phyloP scores from a whole-genome alignment of 1,284 basidiomycete genomes.

The Ustilago sp. region DNA sequence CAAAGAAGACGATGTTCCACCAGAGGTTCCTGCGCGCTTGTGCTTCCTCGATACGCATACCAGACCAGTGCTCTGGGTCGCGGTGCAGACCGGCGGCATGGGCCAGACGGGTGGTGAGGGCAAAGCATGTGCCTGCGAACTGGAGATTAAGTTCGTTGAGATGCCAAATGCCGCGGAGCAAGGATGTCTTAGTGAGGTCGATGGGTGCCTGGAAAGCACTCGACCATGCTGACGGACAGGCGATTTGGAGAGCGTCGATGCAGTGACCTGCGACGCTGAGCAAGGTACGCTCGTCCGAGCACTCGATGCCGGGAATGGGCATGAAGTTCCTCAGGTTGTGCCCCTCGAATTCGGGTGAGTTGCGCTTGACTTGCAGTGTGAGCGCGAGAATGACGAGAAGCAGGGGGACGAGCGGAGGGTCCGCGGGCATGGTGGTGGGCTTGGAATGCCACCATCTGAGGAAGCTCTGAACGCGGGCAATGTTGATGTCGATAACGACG shows the following conservation, averaged over 20 bases:
- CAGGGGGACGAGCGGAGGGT: constrained; percentile 59
- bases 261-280: constrained; percentile 59
- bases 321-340: constrained; percentile 36
- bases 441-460: constrained; percentile 62
- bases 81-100: constrained; percentile 61
- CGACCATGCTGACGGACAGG: constrained; percentile 59
- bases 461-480: constrained; percentile 57
- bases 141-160: constrained; percentile 60
- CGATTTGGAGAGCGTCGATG: constrained; percentile 59
- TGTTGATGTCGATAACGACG: constrained; percentile 58
- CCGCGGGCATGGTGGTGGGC: constrained; percentile 60
- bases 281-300: constrained; percentile 54
- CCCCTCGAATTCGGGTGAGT: constrained; percentile 38
- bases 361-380: constrained; percentile 56
- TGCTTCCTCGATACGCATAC: constrained; percentile 59
- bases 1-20: constrained; percentile 56
- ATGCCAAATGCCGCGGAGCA: constrained; percentile 62
- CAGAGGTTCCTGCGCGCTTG: constrained; percentile 58
- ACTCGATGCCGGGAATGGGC: constrained; percentile 40
- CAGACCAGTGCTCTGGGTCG: constrained; percentile 57
- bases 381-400: constrained; percentile 61
- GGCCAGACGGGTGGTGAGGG: constrained; percentile 54
- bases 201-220: constrained; percentile 61
- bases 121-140: constrained; percentile 59
- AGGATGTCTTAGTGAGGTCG: constrained; percentile 58